phyloP scores from a whole-genome alignment of 441 rosid genomes.

The Sinapis alba region DNA sequence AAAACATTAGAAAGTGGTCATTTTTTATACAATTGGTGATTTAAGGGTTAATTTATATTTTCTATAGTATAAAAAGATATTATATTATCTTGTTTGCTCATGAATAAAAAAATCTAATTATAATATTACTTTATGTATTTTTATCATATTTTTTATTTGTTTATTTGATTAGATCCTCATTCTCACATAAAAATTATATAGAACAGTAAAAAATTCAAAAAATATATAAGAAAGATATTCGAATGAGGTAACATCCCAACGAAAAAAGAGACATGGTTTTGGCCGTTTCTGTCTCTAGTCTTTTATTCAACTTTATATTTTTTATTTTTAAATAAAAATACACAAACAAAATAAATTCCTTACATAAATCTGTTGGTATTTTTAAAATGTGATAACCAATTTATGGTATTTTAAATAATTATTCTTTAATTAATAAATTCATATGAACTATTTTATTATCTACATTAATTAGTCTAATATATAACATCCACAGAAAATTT shows the following conservation, averaged over 20 bases:
- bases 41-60: neutral
- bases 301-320: no score
- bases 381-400: neutral
- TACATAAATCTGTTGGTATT: neutral
- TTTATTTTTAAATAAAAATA: no score
- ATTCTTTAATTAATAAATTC: no score
- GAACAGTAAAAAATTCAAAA: no score
- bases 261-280: neutral
- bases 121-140: no score
- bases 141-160: no score
- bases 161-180: no score
- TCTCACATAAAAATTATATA: no score
- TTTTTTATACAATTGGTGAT: neutral
- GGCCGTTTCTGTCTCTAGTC: neutral
- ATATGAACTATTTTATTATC: neutral
- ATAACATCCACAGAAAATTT: neutral
- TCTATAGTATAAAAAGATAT: neutral
- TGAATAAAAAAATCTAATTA: no score
- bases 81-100: no score
- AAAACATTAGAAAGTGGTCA: neutral
- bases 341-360: no score
- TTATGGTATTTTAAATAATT: neutral
- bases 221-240: no score
- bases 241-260: neutral
- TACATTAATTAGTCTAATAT: neutral